Conservation (phyloP, 2,329 filamentous ascomycete genomes). For the Tothia fuscella region DNA sequence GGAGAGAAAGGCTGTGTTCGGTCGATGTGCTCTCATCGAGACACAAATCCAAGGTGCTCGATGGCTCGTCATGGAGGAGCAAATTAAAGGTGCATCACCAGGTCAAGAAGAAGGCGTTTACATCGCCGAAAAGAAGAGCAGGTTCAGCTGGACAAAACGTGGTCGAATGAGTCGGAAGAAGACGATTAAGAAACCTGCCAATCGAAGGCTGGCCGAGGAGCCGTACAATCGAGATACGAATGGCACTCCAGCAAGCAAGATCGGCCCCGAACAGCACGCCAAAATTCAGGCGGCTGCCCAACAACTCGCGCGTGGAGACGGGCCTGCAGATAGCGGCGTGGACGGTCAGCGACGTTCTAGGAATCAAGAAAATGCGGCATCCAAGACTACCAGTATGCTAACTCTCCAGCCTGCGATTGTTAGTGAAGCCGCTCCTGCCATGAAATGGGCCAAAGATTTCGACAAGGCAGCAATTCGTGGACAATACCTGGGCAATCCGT, state of each 20-base stretch:
- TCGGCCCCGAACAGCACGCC: constrained; percentile 84
- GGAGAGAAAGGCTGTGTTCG: constrained; percentile 82
- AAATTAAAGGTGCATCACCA: constrained; percentile 82
- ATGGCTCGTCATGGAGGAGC: constrained; percentile 94
- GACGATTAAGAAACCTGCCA: constrained; percentile 30
- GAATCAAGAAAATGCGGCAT: constrained; percentile 40
- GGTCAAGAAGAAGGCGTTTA: constrained; percentile 78
- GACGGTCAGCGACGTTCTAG: constrained; percentile 41
- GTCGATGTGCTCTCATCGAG: constrained; percentile 83
- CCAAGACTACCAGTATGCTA: constrained; percentile 80
- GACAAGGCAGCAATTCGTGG: constrained; percentile 79
- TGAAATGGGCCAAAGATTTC: constrained; percentile 96
- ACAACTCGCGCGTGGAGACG: constrained; percentile 59
- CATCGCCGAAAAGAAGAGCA: constrained; percentile 88
- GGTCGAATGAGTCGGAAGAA: constrained; percentile 50
- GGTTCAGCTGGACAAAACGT: constrained; percentile 72
- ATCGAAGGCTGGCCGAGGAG: constrained; percentile 32
- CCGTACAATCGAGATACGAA: constrained; percentile 39
- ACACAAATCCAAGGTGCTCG: constrained; percentile 68
- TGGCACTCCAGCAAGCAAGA: constrained; percentile 55
- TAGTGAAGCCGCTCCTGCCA: constrained; percentile 77
- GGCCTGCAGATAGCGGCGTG: constrained; percentile 46
- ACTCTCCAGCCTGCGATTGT: constrained; percentile 77
- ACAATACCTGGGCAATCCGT: constrained; percentile 67
- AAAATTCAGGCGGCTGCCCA: constrained; percentile 85